Evolutionary conservation across 2,329 filamentous ascomycete genomes (phyloP), one percentile per base, ranked within the genome.

Genomic region (Penicillium sp.): DNA sequence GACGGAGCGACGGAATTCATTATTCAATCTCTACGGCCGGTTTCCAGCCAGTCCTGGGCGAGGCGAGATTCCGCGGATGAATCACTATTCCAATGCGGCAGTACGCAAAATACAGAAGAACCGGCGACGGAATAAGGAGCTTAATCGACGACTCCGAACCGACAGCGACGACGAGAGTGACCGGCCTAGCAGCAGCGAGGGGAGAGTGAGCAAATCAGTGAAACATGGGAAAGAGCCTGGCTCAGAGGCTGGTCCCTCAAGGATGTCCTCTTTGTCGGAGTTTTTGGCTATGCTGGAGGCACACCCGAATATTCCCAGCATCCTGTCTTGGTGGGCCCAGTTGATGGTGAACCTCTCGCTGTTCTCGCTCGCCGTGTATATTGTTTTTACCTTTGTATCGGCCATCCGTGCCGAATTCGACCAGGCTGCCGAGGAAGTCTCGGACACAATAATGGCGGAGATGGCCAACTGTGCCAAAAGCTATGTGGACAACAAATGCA

Each of bases 401-500:
- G 84, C 86, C 7, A 80, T 93, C 36, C 81, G 82, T 10, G 75
- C 77, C 16, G 90, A 96, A 61, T 83, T 95, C 21, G 74, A 81
- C 45, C 79, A 84, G 36, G 86, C 85, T 23, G 81, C 84, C 7
- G 76, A 83, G 30, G 79, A 81, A 39, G 83, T 81, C 9, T 80
- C 81, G n/a, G 73, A 78, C 2, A 78, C 80, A 10, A 79, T 93
- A 15, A 67, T 90, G 45, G 77, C 80, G 8, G 81, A 88, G 48
- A 93, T 93, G 63, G 76, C 79, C 1, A 72, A 75, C 5, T 98
- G 93, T 62, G 77, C 79, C 2, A 77, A 79, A 26, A 76, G 91
- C 48, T 98, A 85, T 64, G 71, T 76, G 2, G 75, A 81, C 33
- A 98, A 98, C 58, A 74, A 76, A 25, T 98, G 93, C 63, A 78